Conservation (phyloP, 1,284 basidiomycete species). For the Ceratobasidium sp. region DNA sequence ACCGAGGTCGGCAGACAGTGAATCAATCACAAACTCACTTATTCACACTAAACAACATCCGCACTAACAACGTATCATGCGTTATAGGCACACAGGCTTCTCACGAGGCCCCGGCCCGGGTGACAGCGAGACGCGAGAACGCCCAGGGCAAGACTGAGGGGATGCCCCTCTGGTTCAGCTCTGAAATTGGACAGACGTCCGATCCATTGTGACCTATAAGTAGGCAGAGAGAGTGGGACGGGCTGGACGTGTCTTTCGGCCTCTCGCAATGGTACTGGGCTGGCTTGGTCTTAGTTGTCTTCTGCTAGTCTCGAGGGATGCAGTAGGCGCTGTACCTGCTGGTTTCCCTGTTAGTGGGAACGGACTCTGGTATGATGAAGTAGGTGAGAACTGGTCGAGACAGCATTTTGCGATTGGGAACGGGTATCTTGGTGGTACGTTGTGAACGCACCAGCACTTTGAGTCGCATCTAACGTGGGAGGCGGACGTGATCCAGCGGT, state of each 20-base stretch:
- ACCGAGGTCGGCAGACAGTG: too few relatives aligned
- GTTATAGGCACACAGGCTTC: too few relatives aligned
- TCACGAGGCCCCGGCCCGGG: too few relatives aligned
- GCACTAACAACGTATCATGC: too few relatives aligned
- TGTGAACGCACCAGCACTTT: conserved; percentile 41
- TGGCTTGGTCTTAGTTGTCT: background rate
- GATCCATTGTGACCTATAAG: background rate
- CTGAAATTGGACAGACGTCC: too few relatives aligned
- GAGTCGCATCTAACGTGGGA: background rate
- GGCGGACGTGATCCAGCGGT: conserved; percentile 57
- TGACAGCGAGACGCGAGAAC: too few relatives aligned
- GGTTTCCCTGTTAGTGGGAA: conserved; percentile 72
- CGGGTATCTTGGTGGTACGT: conserved; percentile 69
- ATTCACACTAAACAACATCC: too few relatives aligned
- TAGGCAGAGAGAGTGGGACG: too few relatives aligned
- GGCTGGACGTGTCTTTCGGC: background rate
- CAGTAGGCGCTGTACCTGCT: conserved; percentile 55
- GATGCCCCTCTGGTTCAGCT: too few relatives aligned
- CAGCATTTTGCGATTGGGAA: conserved; percentile 74
- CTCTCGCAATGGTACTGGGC: background rate
- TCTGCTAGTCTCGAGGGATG: background rate
- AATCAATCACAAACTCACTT: too few relatives aligned
- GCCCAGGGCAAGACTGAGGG: too few relatives aligned
- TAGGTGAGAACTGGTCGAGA: conserved; percentile 60
- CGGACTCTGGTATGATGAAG: conserved; percentile 68